phyloP scores from a whole-genome alignment of 352 stramenopile species.

The Peronospora destructor region DNA sequence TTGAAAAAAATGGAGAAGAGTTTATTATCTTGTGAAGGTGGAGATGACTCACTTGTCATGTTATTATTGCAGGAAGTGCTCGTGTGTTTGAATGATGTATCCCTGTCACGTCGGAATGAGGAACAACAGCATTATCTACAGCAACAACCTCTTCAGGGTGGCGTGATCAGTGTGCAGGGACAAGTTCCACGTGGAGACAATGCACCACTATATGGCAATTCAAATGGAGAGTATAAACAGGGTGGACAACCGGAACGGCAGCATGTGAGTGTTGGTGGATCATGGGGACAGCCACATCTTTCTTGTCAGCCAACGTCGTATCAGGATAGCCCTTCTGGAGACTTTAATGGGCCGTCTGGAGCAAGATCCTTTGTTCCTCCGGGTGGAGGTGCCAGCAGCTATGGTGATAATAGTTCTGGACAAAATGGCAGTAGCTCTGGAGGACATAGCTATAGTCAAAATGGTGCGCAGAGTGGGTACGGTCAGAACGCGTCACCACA shows the following conservation, averaged over 20 bases:
- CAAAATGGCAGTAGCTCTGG: slow-evolving; percentile 21
- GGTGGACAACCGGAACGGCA: slow-evolving; percentile 19
- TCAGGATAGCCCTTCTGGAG: slow-evolving; percentile 38
- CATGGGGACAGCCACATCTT: slow-evolving; percentile 39
- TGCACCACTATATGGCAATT: slow-evolving; percentile 16
- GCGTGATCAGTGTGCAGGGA: slow-evolving; percentile 23
- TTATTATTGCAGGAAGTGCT: slow-evolving; percentile 50
- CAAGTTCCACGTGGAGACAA: slow-evolving; percentile 20
- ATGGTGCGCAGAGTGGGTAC: slow-evolving; percentile 18
- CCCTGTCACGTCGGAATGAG: slow-evolving; percentile 46
- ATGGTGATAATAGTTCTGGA: slow-evolving; percentile 27
- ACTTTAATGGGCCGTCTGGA: slow-evolving; percentile 17
- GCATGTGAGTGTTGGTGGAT: slow-evolving; percentile 30
- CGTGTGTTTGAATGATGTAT: slow-evolving; percentile 70
- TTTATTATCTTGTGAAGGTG: background rate
- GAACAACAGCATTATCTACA: slow-evolving; percentile 20
- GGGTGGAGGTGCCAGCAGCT: slow-evolving; percentile 9
- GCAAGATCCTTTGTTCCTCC: background rate
- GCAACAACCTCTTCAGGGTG: slow-evolving; percentile 16
- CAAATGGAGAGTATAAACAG: slow-evolving; percentile 18
- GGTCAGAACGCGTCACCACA: slow-evolving; percentile 17
- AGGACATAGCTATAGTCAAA: slow-evolving; percentile 23
- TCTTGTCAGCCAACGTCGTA: slow-evolving; percentile 48
- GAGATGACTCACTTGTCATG: slow-evolving; percentile 12
- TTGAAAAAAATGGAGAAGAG: background rate